Percentiles rank a stretch among this genome's conserved stretches.
These are phyloP conservation scores for Ceratobasidium sp. DNA, from an alignment of 1,284 basidiomycete species.

Conservation along the genomic window DNA sequence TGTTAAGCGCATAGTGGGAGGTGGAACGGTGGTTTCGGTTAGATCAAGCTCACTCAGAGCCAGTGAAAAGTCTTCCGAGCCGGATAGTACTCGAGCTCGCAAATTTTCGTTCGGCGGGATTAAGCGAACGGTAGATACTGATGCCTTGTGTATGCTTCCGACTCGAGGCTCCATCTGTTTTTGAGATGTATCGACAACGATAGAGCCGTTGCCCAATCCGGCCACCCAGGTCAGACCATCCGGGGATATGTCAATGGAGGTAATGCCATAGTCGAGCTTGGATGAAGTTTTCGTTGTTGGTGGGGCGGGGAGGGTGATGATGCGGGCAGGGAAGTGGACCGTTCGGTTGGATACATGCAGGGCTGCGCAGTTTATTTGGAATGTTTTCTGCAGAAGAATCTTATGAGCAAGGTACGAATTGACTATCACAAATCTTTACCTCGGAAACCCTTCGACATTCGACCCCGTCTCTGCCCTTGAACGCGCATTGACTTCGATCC, in stretches of 20 bases:
- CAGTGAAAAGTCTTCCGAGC: constrained; percentile 21
- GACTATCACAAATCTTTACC: background rate
- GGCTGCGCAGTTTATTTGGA: constrained; percentile 1
- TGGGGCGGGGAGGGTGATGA: background rate
- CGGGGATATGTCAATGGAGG: background rate
- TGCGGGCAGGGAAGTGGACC: constrained; percentile 3
- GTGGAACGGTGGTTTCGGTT: background rate
- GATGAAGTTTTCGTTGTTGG: constrained; percentile 4
- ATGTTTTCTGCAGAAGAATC: background rate
- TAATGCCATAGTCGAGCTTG: constrained; percentile 24
- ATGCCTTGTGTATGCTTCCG: background rate
- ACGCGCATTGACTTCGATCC: constrained; percentile 13
- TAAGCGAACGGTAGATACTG: background rate
- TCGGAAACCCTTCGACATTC: background rate
- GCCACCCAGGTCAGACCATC: constrained; percentile 12
- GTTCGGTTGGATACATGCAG: constrained; percentile 6
- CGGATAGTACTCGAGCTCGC: background rate
- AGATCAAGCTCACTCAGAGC: background rate
- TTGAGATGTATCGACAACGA: background rate
- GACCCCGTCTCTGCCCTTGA: constrained; percentile 15
- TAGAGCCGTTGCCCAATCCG: constrained; percentile 11
- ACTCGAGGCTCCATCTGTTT: background rate
- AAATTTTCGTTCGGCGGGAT: background rate
- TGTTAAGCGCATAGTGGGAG: constrained; percentile 1
- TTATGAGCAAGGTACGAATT: background rate